Conservation (phyloP, 768 basidiomycete species). For the Xanthoconium stramineum region DNA sequence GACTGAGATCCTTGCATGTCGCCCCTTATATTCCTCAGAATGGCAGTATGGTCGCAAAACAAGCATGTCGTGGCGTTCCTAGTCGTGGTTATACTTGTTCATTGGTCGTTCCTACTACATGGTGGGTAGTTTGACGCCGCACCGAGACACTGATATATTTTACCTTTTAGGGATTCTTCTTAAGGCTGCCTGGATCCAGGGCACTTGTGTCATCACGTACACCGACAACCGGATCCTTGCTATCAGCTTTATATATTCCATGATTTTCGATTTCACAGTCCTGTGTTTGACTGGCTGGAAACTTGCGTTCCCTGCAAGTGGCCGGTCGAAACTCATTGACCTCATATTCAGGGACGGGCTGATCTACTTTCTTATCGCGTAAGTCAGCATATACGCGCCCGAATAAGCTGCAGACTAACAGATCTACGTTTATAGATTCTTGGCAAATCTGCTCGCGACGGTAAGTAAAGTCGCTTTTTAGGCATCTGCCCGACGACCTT, state of each 20-base stretch:
- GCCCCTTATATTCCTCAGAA: constrained; percentile 36
- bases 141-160: background rate
- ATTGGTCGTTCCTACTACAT: constrained; percentile 70
- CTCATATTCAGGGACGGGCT: constrained; percentile 72
- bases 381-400: constrained; percentile 27
- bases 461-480: constrained; percentile 19
- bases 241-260: constrained; percentile 68
- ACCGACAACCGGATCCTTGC: constrained; percentile 62
- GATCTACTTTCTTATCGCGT: constrained; percentile 72
- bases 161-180: constrained; percentile 48
- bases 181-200: constrained; percentile 52
- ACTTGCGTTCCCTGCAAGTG: constrained; percentile 44
- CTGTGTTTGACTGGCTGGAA: constrained; percentile 61
- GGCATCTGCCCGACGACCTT: background rate
- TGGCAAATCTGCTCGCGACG: constrained; percentile 61
- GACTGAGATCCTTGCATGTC: background rate
- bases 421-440: constrained; percentile 44
- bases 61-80: constrained; percentile 52
- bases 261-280: constrained; percentile 67
- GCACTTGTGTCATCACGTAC: constrained; percentile 54
- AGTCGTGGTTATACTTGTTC: constrained; percentile 56
- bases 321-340: constrained; percentile 54
- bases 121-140: constrained; percentile 34
- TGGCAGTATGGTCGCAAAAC: constrained; percentile 67
- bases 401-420: constrained; percentile 2